phyloP scores from a whole-genome alignment of 2,329 filamentous ascomycete species.

The Aspergillus pseudonomiae region DNA sequence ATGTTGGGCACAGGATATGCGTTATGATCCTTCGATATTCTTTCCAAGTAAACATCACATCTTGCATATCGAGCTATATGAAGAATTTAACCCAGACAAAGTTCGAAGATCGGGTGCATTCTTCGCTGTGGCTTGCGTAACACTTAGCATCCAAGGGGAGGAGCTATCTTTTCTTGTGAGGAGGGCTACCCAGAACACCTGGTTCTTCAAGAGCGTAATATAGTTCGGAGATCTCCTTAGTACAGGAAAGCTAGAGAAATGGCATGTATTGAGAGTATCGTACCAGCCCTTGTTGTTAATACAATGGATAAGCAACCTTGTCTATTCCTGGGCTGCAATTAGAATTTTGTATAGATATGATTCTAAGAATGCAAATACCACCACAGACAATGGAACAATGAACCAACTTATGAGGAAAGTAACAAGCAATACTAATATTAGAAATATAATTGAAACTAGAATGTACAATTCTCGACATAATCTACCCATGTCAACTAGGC shows the following conservation, averaged over 20 bases:
- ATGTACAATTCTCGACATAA: too few relatives aligned
- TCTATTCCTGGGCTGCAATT: background rate
- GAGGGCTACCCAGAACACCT: background rate
- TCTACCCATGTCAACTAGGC: too few relatives aligned
- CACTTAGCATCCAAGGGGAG: background rate
- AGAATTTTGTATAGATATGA: too few relatives aligned
- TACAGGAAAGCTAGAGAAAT: background rate
- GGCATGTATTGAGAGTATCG: background rate
- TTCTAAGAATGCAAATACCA: too few relatives aligned
- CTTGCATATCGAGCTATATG: background rate
- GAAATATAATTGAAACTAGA: too few relatives aligned
- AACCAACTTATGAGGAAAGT: too few relatives aligned
- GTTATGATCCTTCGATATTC: too few relatives aligned
- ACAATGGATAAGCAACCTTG: background rate
- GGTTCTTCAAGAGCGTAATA: background rate
- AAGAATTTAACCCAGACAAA: background rate
- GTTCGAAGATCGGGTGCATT: background rate
- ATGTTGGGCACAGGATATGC: too few relatives aligned
- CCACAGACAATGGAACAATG: too few relatives aligned
- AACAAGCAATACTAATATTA: too few relatives aligned
- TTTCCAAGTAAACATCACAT: background rate
- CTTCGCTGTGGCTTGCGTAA: background rate
- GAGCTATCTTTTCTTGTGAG: background rate
- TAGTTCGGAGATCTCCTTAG: background rate
- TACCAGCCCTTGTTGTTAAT: background rate